Conservation (phyloP, 345 rosid species). For the Hibiscus mutabilis region DNA sequence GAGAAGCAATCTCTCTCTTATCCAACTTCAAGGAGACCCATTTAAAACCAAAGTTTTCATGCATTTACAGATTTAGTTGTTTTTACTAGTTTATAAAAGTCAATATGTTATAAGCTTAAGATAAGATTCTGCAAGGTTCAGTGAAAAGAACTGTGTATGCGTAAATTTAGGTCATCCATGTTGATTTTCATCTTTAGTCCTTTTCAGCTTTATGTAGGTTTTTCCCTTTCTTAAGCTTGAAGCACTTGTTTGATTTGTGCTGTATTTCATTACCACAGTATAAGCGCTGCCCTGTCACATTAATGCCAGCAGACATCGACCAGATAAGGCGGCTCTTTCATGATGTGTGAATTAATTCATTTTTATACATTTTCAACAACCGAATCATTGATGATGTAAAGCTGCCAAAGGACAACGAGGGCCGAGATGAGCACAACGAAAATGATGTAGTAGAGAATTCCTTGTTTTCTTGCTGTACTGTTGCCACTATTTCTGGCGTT, state of each 20-base stretch:
- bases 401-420: neutral
- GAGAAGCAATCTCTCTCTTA: neutral
- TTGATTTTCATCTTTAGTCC: neutral
- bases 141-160: neutral
- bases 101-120: too few relatives aligned
- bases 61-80: too few relatives aligned
- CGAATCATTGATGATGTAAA: neutral
- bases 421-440: neutral
- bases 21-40: neutral
- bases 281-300: constrained; percentile 81
- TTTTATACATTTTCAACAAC: neutral
- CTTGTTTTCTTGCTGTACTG: neutral
- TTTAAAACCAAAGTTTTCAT: neutral
- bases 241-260: neutral
- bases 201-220: neutral
- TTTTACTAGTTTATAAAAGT: too few relatives aligned
- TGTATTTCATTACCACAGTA: constrained; percentile 42
- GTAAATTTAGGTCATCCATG: neutral
- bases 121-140: too few relatives aligned
- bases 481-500: neutral
- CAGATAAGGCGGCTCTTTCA: constrained; percentile 93
- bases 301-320: constrained; percentile 72
- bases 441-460: neutral
- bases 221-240: neutral
- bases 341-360: constrained; percentile 43